Evolutionary conservation across 805 yeast genomes (phyloP).

Genomic region (Zygotorulaspora florentina): DNA sequence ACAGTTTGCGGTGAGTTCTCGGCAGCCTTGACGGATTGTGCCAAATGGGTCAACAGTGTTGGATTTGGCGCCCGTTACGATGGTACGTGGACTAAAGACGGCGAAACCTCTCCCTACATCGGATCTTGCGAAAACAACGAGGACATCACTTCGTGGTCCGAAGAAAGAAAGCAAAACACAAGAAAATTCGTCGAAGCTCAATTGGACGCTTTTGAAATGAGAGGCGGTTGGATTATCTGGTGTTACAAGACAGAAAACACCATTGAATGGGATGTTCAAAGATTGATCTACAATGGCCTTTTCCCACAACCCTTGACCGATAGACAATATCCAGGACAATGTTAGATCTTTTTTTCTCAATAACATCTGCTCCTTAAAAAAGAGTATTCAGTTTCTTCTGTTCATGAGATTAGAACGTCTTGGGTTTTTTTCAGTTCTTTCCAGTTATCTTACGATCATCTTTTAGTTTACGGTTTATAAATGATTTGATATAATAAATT

Average conservation of each 20-base stretch:
- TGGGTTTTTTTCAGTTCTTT: background rate
- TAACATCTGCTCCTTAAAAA: background rate
- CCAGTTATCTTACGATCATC: background rate
- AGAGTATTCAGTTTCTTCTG: background rate
- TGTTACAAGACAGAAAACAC: slow-evolving; percentile 83
- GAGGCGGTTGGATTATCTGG: slow-evolving; percentile 92
- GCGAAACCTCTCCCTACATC: slow-evolving; percentile 38
- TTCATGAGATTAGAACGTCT: background rate
- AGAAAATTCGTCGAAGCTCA: slow-evolving; percentile 84
- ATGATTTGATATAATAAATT: background rate
- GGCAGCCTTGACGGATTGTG: slow-evolving; percentile 90
- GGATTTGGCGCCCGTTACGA: slow-evolving; percentile 79
- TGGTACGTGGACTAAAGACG: slow-evolving; percentile 42
- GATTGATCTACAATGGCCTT: slow-evolving; percentile 51
- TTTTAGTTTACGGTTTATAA: background rate
- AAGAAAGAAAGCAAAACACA: slow-evolving; percentile 49
- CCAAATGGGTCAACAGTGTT: slow-evolving; percentile 85
- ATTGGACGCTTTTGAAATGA: slow-evolving; percentile 72
- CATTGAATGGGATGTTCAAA: slow-evolving; percentile 80
- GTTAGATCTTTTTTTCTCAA: slow-evolving; percentile 28
- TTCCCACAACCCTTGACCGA: slow-evolving; percentile 78
- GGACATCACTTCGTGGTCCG: slow-evolving; percentile 55
- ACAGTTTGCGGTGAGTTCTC: slow-evolving; percentile 83
- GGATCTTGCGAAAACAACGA: slow-evolving; percentile 60
- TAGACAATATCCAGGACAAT: slow-evolving; percentile 68